Conservation (phyloP, 345 rosid genomes). For the Eutrema heterophyllum region DNA sequence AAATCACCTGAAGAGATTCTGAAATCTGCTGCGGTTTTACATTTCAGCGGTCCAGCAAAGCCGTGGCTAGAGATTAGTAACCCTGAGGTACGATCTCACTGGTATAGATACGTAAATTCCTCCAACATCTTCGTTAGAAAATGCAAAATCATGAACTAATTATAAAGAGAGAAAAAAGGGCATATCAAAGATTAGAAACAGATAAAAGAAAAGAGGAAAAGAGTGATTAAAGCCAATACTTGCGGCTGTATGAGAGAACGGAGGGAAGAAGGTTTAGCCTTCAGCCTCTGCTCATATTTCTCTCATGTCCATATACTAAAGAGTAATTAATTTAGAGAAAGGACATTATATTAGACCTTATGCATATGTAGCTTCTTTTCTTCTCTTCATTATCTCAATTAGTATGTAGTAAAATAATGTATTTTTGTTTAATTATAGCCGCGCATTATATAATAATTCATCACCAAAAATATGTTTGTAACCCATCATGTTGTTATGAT, state of each 20-base stretch:
- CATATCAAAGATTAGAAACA: conserved; percentile 23
- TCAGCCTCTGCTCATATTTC: conserved; percentile 64
- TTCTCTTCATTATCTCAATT: not conserved
- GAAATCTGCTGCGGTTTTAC: conserved; percentile 71
- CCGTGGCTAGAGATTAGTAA: conserved; percentile 90
- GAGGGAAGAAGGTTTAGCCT: conserved; percentile 92
- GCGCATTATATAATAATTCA: not conserved
- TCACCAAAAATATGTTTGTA: conserved; percentile 7
- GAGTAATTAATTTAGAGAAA: conserved; percentile 13
- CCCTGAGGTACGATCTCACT: conserved; percentile 53
- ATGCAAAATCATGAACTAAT: conserved; percentile 64
- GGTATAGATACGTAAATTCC: conserved; percentile 67
- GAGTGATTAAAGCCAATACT: conserved; percentile 10
- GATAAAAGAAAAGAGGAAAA: not conserved
- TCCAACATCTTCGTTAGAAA: conserved; percentile 63
- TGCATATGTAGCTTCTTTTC: not conserved
- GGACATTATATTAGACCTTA: conserved; percentile 2
- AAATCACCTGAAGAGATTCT: conserved; percentile 32
- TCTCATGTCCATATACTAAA: conserved; percentile 43
- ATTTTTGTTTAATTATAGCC: conserved; percentile 21
- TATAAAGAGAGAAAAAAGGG: conserved; percentile 3
- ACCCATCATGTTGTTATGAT: conserved; percentile 1
- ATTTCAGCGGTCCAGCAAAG: conserved; percentile 91
- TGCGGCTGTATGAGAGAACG: conserved; percentile 9
- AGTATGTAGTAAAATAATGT: not conserved